phyloP scores from a whole-genome alignment of 371 early-diverging fungal species.

The Saksenaea oblongispora region DNA sequence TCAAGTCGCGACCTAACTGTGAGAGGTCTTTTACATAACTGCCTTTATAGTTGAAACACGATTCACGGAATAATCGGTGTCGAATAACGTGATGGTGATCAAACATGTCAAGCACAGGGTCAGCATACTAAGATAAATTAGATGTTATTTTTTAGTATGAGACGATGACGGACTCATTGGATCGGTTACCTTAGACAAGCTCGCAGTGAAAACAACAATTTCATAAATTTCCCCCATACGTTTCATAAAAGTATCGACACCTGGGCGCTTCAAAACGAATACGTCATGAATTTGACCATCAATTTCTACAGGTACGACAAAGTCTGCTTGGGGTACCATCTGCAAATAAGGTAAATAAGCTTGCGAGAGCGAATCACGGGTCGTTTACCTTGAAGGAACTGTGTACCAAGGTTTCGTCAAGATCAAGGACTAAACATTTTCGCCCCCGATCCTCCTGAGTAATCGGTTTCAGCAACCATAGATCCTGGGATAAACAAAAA shows the following conservation, averaged over 20 bases:
- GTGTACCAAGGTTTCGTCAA: slow-evolving; percentile 70
- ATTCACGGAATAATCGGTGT: slow-evolving; percentile 93
- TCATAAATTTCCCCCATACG: slow-evolving; percentile 89
- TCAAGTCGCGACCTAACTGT: slow-evolving; percentile 84
- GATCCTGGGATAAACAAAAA: slow-evolving; percentile 14
- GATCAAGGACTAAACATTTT: slow-evolving; percentile 65
- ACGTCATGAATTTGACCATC: slow-evolving; percentile 91
- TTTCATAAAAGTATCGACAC: slow-evolving; percentile 90
- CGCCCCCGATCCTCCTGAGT: slow-evolving; percentile 36
- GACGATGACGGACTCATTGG: not conserved
- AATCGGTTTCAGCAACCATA: slow-evolving; percentile 44
- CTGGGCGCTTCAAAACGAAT: slow-evolving; percentile 95
- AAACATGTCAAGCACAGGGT: slow-evolving; percentile 93
- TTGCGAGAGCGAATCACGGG: not conserved
- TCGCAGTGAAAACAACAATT: slow-evolving; percentile 95
- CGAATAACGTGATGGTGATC: slow-evolving; percentile 84
- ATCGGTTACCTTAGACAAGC: slow-evolving; percentile 81
- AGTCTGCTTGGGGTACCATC: slow-evolving; percentile 83
- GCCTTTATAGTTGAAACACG: slow-evolving; percentile 93
- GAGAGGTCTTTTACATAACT: slow-evolving; percentile 95
- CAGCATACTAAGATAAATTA: slow-evolving; percentile 80
- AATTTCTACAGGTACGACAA: slow-evolving; percentile 87
- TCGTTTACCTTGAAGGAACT: slow-evolving; percentile 58
- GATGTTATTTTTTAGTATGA: not conserved
- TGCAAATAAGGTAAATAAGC: slow-evolving; percentile 19